Evolutionary conservation across 1,139 yeast genomes (phyloP).

Genomic region (Wickerhamomyces sp.): DNA sequence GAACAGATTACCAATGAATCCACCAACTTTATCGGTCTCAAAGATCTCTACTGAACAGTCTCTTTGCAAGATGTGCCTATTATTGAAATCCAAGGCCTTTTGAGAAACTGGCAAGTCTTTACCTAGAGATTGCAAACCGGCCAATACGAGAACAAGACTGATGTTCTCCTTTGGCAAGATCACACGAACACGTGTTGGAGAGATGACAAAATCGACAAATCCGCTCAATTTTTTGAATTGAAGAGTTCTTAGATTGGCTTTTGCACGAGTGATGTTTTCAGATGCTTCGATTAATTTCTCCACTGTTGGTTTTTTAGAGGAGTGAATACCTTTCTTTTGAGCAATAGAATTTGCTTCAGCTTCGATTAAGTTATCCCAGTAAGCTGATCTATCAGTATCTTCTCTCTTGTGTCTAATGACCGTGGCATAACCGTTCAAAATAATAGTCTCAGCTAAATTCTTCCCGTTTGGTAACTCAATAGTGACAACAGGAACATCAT

Average conservation of each 20-base stretch:
- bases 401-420: slow-evolving; percentile 76
- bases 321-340: slow-evolving; percentile 57
- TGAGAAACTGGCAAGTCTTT: slow-evolving; percentile 41
- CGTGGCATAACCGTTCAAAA: slow-evolving; percentile 66
- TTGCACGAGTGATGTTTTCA: slow-evolving; percentile 66
- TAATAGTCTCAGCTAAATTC: slow-evolving; percentile 60
- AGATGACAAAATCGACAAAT: slow-evolving; percentile 65
- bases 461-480: slow-evolving; percentile 40
- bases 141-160: slow-evolving; percentile 65
- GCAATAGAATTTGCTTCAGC: slow-evolving; percentile 59
- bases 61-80: slow-evolving; percentile 59
- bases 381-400: slow-evolving; percentile 63
- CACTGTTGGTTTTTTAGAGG: slow-evolving; percentile 51
- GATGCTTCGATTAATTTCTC: slow-evolving; percentile 76
- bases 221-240: slow-evolving; percentile 63
- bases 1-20: slow-evolving; percentile 70
- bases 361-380: slow-evolving; percentile 76
- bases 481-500: slow-evolving; percentile 61
- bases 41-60: slow-evolving; percentile 66
- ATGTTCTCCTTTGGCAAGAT: slow-evolving; percentile 68
- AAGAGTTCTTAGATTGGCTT: slow-evolving; percentile 66
- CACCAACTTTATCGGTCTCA: slow-evolving; percentile 73
- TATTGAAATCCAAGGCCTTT: slow-evolving; percentile 51
- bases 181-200: slow-evolving; percentile 64
- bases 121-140: slow-evolving; percentile 55